Conservation (phyloP, 208 protist genomes). For the Leishmania mexicana region DNA sequence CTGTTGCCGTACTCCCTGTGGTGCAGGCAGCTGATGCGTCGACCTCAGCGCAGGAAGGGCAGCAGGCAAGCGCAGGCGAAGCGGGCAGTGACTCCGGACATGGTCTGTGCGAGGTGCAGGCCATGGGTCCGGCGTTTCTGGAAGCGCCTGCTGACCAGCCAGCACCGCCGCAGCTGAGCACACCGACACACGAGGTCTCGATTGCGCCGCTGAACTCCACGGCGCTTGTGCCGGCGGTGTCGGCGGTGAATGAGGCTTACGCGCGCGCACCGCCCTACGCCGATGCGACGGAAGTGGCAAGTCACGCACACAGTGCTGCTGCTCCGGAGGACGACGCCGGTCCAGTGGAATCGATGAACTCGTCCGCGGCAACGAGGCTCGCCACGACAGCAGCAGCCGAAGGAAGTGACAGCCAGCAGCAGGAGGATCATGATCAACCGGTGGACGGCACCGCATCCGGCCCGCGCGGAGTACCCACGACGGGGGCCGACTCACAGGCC, state of each 20-base stretch:
- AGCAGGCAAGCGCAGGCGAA: neutral
- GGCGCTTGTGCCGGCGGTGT: neutral
- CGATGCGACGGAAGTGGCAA: neutral
- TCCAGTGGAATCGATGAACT: neutral
- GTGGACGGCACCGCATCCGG: neutral
- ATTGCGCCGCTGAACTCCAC: neutral
- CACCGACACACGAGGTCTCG: neutral
- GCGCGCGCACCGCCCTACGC: neutral
- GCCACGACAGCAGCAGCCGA: neutral
- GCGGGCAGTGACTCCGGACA: neutral
- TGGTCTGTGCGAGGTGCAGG: neutral
- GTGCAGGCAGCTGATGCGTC: neutral
- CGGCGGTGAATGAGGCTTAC: neutral
- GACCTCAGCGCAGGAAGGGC: neutral
- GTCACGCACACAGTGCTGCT: neutral
- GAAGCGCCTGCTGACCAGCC: neutral
- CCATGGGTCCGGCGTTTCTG: neutral
- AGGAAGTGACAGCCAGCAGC: neutral
- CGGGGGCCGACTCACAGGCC: conserved; percentile 33
- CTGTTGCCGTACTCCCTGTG: neutral
- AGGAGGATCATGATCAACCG: no score
- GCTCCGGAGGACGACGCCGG: neutral
- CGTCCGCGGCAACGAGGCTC: neutral
- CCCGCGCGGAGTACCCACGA: neutral
- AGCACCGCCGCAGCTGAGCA: neutral